Evolutionary conservation across 306 rosid genomes (phyloP).

Genomic region (Malus fusca): DNA sequence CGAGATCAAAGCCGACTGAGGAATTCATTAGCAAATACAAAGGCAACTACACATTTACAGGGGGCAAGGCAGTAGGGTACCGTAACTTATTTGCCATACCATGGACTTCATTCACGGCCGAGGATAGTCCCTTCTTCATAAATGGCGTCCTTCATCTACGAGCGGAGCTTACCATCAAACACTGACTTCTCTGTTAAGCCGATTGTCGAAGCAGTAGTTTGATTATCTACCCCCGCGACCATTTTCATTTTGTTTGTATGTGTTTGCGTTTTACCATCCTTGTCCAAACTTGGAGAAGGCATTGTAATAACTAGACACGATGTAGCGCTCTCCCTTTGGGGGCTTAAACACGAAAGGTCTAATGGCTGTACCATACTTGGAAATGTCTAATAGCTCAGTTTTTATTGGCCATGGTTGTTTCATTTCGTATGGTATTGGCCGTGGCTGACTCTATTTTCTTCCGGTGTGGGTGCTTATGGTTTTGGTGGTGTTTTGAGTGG

Average conservation of each 20-base stretch:
- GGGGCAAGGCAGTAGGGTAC: constrained; percentile 97
- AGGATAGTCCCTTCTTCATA: constrained; percentile 76
- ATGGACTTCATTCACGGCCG: constrained; percentile 80
- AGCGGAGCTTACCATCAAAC: constrained; percentile 89
- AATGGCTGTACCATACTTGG: too few relatives aligned
- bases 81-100: constrained; percentile 79
- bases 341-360: neutral
- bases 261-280: constrained; percentile 2
- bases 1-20: constrained; percentile 68
- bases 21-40: constrained; percentile 90
- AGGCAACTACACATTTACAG: constrained; percentile 91
- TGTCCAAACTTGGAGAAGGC: constrained; percentile 1
- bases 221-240: neutral
- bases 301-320: constrained; percentile 13
- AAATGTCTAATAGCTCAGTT: too few relatives aligned
- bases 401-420: too few relatives aligned
- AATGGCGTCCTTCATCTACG: constrained; percentile 89
- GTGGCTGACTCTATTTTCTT: too few relatives aligned
- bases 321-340: neutral
- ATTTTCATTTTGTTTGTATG: constrained; percentile 4
- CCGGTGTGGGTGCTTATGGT: too few relatives aligned
- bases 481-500: too few relatives aligned
- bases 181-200: constrained; percentile 20
- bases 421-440: too few relatives aligned
- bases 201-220: neutral